Base-by-base conservation (phyloP, 2,329 filamentous ascomycete species). In the Neoarthrinium moseri region DNA sequence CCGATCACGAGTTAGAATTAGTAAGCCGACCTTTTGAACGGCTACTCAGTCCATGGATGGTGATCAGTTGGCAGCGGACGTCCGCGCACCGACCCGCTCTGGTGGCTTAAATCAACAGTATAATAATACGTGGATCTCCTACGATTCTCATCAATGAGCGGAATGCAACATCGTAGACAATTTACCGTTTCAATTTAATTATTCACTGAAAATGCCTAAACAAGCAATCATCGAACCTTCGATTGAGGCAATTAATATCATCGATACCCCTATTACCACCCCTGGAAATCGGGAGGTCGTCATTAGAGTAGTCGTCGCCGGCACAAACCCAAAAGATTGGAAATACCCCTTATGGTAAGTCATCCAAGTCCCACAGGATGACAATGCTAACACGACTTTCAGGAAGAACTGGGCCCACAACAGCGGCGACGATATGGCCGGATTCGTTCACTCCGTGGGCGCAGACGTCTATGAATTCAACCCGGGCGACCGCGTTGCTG, bases 381-480 rank as follows among this genome's bases (percentile, higher is more conserved):
- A 23, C 21, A 5, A 51, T 57, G 6, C 12, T 63, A 0, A 56
- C 65, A 2, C 45, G 57, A 2, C 59, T n/a, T n/a, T 48, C 52
- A 56, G 49, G 52, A 37, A 43, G 17, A 44, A 47, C 26, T 43
- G 43, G 12, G 43, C 51, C 6, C 29, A 23, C 30, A 80, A 81
- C 61, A 56, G 64, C n/a, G 77, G 78, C 43, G 77, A 81, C 46
- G 78, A 81, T 57, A 76, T 80, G 32, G 76, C 77, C 3, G 75
- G 75, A 34, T 66, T 75, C 22, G 71, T 84, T 5, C 70, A 80
- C 51, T 66, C 70, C 47, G 74, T 82, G 20, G 80, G 81, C 17
- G 57, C 66, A 29, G 68, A 75, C 26, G 80, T 84, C 2, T 72
- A 62, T 45, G 80, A 81, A 52, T 83, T 83, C 69, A 73, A 73